Conservation (phyloP, 768 basidiomycete genomes). For the Russula brevipes region DNA sequence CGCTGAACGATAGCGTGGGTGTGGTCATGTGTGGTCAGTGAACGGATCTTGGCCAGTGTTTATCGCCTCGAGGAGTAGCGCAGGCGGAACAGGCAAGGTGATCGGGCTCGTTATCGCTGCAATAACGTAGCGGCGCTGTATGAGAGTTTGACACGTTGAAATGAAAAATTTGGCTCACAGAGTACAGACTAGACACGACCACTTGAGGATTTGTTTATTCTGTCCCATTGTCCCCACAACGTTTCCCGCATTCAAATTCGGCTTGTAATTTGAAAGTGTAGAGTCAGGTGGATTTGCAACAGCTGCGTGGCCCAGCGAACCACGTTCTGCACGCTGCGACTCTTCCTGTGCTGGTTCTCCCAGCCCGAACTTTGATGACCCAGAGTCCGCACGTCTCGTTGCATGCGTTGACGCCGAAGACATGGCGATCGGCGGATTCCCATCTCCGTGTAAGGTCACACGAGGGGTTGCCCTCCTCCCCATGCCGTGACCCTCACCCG, state of each 20-base stretch:
- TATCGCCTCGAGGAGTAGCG: constrained; percentile 46
- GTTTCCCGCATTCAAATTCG: neutral
- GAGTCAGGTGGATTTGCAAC: constrained; percentile 1
- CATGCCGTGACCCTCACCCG: neutral
- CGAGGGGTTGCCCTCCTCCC: neutral
- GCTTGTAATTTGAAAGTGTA: constrained; percentile 1
- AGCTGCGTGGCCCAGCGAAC: neutral
- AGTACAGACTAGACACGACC: constrained; percentile 19
- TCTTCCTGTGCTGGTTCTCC: constrained; percentile 36
- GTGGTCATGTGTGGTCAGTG: constrained; percentile 8
- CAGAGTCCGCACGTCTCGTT: neutral
- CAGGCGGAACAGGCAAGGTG: constrained; percentile 64
- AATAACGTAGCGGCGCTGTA: constrained; percentile 11
- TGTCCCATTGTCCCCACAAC: neutral
- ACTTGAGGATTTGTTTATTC: neutral
- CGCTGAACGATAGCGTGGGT: neutral
- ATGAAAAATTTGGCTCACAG: neutral
- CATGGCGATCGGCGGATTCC: neutral
- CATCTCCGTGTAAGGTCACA: neutral
- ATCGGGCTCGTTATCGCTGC: constrained; percentile 46
- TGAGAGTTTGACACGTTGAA: neutral
- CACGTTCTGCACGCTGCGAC: neutral
- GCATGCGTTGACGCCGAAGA: neutral
- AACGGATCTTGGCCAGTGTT: neutral
- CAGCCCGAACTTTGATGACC: constrained; percentile 25